These are phyloP conservation scores for Hypoxylon crocopeplum DNA, from an alignment of 495 filamentous ascomycete genomes.

Conservation along the genomic window DNA sequence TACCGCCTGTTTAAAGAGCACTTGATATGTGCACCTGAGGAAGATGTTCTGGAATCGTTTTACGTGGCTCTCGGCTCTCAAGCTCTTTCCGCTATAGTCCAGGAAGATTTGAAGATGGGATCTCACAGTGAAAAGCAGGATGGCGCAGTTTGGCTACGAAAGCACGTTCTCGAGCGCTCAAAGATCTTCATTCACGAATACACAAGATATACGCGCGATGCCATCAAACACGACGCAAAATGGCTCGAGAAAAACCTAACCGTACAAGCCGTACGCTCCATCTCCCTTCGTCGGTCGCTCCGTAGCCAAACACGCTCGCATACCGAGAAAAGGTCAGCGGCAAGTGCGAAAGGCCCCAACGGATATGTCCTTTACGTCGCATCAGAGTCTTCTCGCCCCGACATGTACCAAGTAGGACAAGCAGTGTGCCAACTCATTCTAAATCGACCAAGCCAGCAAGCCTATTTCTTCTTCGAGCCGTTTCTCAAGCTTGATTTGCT, in stretches of 20 bases:
- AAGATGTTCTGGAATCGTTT: constrained; percentile 83
- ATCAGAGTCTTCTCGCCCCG: constrained; percentile 60
- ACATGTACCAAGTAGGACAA: constrained; percentile 88
- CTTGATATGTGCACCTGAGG: constrained; percentile 83
- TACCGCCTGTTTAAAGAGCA: constrained; percentile 84
- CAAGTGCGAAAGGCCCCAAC: constrained; percentile 45
- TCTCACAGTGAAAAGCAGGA: constrained; percentile 54
- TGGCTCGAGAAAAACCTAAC: constrained; percentile 89
- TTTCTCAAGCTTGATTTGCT: constrained; percentile 79
- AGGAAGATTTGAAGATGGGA: constrained; percentile 64
- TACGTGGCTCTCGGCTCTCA: constrained; percentile 72
- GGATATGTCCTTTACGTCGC: constrained; percentile 58
- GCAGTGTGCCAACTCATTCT: constrained; percentile 81
- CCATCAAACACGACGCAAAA: constrained; percentile 78
- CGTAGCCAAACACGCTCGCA: constrained; percentile 69
- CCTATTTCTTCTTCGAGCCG: constrained; percentile 84
- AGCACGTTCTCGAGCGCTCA: constrained; percentile 81
- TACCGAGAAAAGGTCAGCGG: constrained; percentile 72
- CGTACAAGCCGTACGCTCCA: constrained; percentile 76
- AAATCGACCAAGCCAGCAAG: constrained; percentile 81
- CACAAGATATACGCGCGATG: constrained; percentile 62
- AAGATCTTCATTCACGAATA: constrained; percentile 86
- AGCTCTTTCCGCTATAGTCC: constrained; percentile 64
- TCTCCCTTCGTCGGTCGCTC: constrained; percentile 76
- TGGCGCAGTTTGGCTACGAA: constrained; percentile 65